These are phyloP conservation scores for Blepharisma japonicum DNA, from an alignment of 73 alveolate species.

Conservation along the genomic window DNA sequence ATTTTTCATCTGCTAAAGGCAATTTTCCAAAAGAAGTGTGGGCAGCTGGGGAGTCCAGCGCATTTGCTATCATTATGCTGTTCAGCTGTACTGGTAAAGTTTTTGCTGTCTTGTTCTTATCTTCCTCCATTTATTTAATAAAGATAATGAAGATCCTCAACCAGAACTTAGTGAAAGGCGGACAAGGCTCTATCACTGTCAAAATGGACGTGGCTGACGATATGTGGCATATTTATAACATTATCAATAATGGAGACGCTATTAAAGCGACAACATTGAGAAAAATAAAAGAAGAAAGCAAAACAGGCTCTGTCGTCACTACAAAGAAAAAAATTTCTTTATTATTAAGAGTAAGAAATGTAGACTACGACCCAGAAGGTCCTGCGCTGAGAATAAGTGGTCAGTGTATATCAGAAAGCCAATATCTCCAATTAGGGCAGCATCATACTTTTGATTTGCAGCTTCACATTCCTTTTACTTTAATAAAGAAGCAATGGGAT, in stretches of 20 bases:
- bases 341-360: conserved; percentile 48
- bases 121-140: not conserved
- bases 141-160: not conserved
- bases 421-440: conserved; percentile 78
- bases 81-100: too few species aligned
- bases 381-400: conserved; percentile 76
- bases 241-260: conserved; percentile 62
- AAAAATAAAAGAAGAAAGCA: conserved; percentile 60
- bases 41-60: conserved; percentile 51
- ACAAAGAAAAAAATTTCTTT: conserved; percentile 48
- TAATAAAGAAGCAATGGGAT: conserved; percentile 73
- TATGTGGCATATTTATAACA: conserved; percentile 58
- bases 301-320: conserved; percentile 45
- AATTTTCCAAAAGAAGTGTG: conserved; percentile 48
- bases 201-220: conserved; percentile 55
- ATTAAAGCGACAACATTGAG: conserved; percentile 59
- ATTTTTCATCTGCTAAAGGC: conserved; percentile 48
- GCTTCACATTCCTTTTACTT: conserved; percentile 65
- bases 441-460: conserved; percentile 77
- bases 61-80: conserved; percentile 29
- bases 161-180: not conserved
- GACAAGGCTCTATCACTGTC: conserved; percentile 32
- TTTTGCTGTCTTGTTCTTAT: too few species aligned
- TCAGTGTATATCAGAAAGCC: conserved; percentile 63
- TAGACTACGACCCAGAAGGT: conserved; percentile 73